These are phyloP conservation scores for Rhizopogon rudus DNA, from an alignment of 768 basidiomycete species.

Conservation along the genomic window DNA sequence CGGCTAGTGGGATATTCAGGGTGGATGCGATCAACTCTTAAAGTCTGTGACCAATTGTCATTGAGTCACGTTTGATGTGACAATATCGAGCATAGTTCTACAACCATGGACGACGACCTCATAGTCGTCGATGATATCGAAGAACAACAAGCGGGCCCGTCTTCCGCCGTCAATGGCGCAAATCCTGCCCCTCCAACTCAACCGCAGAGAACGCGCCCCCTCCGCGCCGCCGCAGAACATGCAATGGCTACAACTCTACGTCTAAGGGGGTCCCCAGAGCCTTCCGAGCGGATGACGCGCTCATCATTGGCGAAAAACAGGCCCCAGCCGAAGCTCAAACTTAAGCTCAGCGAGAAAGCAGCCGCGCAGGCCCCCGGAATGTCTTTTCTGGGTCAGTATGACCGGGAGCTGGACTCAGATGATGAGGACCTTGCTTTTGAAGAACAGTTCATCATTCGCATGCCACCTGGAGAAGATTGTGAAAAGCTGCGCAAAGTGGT, in stretches of 20 bases:
- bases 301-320: constrained; percentile 45
- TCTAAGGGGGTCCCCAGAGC: constrained; percentile 23
- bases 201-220: constrained; percentile 25
- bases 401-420: constrained; percentile 92
- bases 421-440: constrained; percentile 94
- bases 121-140: constrained; percentile 61
- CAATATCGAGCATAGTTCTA: not conserved
- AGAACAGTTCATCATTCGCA: constrained; percentile 91
- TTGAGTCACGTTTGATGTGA: constrained; percentile 7
- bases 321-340: constrained; percentile 74
- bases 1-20: too few species aligned
- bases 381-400: constrained; percentile 88
- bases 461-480: constrained; percentile 81
- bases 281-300: constrained; percentile 50
- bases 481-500: constrained; percentile 81
- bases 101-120: constrained; percentile 52
- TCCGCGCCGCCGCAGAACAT: constrained; percentile 28
- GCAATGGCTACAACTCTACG: constrained; percentile 32
- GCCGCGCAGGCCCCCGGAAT: constrained; percentile 78
- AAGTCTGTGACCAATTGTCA: too few species aligned
- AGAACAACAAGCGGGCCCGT: constrained; percentile 32
- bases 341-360: constrained; percentile 82
- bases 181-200: constrained; percentile 9
- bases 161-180: constrained; percentile 25
- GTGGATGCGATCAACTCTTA: too few species aligned